phyloP scores from a whole-genome alignment of 345 rosid genomes.

The Zanthoxylum bungeanum region DNA sequence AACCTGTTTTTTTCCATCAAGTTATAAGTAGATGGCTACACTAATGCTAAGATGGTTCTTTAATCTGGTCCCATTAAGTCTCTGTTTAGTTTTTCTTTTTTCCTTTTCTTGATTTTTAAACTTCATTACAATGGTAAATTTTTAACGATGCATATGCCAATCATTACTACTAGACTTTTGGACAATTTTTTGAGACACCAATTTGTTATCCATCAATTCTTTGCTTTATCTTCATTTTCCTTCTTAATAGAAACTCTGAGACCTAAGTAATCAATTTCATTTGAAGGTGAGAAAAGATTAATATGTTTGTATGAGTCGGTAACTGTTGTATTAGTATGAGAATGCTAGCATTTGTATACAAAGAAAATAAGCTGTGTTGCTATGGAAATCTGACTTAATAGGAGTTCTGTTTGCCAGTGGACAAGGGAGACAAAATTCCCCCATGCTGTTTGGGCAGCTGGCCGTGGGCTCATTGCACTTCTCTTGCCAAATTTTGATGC shows the following conservation, averaged over 20 bases:
- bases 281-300: background rate
- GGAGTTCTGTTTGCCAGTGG: constrained; percentile 46
- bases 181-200: background rate
- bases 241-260: background rate
- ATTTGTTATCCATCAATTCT: background rate
- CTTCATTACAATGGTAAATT: background rate
- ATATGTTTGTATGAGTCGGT: background rate
- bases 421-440: constrained; percentile 86
- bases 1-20: constrained; percentile 7
- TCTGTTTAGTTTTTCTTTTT: background rate
- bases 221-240: background rate
- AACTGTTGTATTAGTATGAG: background rate
- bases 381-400: constrained; percentile 14
- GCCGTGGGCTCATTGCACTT: constrained; percentile 79
- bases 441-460: constrained; percentile 97
- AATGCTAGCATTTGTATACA: background rate
- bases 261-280: background rate
- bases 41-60: background rate
- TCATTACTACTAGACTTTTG: background rate
- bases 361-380: constrained; percentile 4
- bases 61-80: background rate
- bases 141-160: background rate
- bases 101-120: background rate
- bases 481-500: constrained; percentile 78
- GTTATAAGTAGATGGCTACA: constrained; percentile 5